Evolutionary conservation across 2,329 filamentous ascomycete genomes (phyloP).

Genomic region (Ascosphaera apis): DNA sequence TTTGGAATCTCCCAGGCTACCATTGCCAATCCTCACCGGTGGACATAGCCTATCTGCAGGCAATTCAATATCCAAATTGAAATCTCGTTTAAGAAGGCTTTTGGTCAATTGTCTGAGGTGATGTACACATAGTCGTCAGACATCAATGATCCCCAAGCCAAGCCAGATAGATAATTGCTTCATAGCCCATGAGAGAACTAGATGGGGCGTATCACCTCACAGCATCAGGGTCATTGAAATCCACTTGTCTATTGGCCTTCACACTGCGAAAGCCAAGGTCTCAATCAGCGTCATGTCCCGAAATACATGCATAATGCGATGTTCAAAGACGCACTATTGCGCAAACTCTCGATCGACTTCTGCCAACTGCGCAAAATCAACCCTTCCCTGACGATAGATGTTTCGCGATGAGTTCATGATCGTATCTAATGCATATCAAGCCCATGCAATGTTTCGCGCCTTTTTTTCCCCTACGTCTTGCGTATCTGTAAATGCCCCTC

Average conservation of each 20-base stretch:
- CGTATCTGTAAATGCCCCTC: too few species aligned
- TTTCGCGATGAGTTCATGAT: conserved; percentile 18
- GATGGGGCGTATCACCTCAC: conserved; percentile 34
- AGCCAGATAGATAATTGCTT: not conserved
- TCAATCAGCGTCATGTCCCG: not conserved
- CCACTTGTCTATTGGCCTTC: conserved; percentile 36
- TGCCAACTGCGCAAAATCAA: conserved; percentile 41
- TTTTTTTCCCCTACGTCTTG: too few species aligned
- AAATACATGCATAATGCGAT: not conserved
- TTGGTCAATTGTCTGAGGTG: conserved; percentile 49
- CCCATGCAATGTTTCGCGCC: too few species aligned
- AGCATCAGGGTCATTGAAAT: conserved; percentile 58
- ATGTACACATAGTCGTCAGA: not conserved
- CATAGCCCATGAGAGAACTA: not conserved
- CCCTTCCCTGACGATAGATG: conserved; percentile 31
- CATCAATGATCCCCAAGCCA: conserved; percentile 1
- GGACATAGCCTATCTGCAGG: conserved; percentile 67
- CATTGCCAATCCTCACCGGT: conserved; percentile 33
- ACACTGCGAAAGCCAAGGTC: conserved; percentile 17
- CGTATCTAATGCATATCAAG: too few species aligned
- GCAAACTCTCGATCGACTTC: conserved; percentile 36
- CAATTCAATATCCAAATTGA: conserved; percentile 45
- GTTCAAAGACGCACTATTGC: conserved; percentile 24
- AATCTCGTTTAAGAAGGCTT: conserved; percentile 52
- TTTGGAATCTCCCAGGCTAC: not conserved